Evolutionary conservation across 345 rosid genomes (phyloP).

Genomic region (Limnanthes douglasii): DNA sequence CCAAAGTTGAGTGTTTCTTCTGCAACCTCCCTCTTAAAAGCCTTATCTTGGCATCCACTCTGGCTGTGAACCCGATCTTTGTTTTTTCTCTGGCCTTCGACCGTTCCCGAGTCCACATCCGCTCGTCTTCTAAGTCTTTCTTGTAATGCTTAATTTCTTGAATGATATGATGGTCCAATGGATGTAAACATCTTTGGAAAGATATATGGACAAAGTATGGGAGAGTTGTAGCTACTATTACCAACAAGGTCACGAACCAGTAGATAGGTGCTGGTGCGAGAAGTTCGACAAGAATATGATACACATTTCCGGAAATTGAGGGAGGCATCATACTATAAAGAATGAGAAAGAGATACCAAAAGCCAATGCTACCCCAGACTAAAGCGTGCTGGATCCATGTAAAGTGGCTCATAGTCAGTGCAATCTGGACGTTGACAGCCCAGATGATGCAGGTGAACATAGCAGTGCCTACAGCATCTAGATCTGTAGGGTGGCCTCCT

Average conservation of each 20-base stretch:
- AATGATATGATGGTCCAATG: conserved; percentile 90
- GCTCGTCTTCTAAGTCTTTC: conserved; percentile 60
- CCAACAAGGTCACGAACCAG: conserved; percentile 62
- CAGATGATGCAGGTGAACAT: conserved; percentile 95
- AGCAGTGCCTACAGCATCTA: conserved; percentile 74
- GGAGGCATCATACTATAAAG: conserved; percentile 58
- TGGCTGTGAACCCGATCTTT: conserved; percentile 85
- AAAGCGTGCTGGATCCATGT: conserved; percentile 93
- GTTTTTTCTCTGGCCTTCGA: conserved; percentile 86
- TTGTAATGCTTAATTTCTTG: conserved; percentile 84
- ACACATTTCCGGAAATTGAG: conserved; percentile 35
- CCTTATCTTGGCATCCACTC: conserved; percentile 93
- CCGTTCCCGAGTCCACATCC: conserved; percentile 81
- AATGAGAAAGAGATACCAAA: conserved; percentile 69
- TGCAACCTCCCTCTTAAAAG: conserved; percentile 49
- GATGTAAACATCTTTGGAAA: conserved; percentile 62
- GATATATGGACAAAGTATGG: conserved; percentile 53
- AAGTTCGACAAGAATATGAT: conserved; percentile 56
- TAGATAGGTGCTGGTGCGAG: conserved; percentile 73
- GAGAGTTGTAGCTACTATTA: conserved; percentile 44
- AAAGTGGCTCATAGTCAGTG: conserved; percentile 84
- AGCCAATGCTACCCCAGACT: conserved; percentile 76
- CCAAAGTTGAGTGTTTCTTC: conserved; percentile 34
- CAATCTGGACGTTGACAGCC: conserved; percentile 84
- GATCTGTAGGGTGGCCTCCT: conserved; percentile 74